Evolutionary conservation across 371 early-diverging fungal genomes (phyloP).

Genomic region (Chytridium lagenaria): DNA sequence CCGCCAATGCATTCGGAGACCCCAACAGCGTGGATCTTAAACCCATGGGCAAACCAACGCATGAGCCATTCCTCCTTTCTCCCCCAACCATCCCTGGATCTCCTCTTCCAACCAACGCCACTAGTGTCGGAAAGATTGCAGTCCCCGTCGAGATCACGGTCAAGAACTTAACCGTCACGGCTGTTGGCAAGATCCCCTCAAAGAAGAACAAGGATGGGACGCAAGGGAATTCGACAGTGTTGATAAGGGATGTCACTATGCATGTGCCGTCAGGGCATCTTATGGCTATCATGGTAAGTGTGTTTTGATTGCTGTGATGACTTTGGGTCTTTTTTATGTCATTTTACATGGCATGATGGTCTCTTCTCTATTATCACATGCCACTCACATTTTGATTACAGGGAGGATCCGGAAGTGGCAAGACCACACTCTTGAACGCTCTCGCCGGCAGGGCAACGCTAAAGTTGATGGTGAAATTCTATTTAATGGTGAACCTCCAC

Average conservation of each 20-base stretch:
- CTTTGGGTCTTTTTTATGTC: no score
- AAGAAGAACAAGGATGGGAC: no score
- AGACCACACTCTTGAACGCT: slow-evolving; percentile 42
- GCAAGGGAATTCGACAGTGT: background rate
- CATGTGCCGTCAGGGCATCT: slow-evolving; percentile 35
- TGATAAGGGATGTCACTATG: slow-evolving; percentile 29
- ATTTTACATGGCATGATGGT: no score
- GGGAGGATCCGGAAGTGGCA: slow-evolving; percentile 44
- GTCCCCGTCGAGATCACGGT: slow-evolving; percentile 11
- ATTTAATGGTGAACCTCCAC: slow-evolving; percentile 33
- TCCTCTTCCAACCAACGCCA: no score
- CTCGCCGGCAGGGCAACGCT: slow-evolving; percentile 34
- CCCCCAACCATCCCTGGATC: background rate
- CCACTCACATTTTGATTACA: background rate
- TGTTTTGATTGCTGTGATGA: background rate
- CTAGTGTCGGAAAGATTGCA: background rate
- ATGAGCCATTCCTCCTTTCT: background rate
- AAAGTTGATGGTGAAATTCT: slow-evolving; percentile 29
- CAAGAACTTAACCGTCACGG: slow-evolving; percentile 5
- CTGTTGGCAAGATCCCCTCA: background rate
- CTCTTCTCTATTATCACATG: no score
- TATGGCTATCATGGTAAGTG: slow-evolving; percentile 41
- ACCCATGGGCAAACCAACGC: background rate
- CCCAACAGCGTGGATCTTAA: background rate
- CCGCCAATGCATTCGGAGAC: no score